phyloP scores from a whole-genome alignment of 345 rosid genomes.

The Conringia planisiliqua region DNA sequence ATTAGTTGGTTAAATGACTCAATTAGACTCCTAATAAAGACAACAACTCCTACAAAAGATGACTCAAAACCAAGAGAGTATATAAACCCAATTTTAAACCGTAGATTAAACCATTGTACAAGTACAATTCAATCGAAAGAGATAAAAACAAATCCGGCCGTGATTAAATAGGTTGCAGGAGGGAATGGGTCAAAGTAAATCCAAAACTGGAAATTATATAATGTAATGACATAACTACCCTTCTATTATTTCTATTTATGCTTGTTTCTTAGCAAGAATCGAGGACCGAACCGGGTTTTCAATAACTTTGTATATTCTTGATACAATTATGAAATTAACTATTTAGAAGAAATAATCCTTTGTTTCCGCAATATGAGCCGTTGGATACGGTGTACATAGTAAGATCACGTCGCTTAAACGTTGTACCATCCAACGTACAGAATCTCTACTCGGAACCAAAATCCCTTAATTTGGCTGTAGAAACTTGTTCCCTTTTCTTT shows the following conservation, averaged over 20 bases:
- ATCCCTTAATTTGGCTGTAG: neutral
- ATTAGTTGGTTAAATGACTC: neutral
- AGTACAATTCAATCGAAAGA: neutral
- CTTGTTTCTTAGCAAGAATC: neutral
- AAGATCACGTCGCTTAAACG: constrained; percentile 20
- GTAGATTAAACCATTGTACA: neutral
- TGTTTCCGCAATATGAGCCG: constrained; percentile 12
- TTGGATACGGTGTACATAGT: constrained; percentile 18
- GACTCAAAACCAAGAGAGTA: neutral
- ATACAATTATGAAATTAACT: neutral
- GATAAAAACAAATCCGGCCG: neutral
- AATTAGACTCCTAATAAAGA: neutral
- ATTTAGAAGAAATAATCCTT: neutral
- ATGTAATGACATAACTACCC: constrained; percentile 2
- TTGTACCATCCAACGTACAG: neutral
- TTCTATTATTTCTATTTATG: neutral
- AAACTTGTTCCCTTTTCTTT: neutral
- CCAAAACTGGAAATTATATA: neutral
- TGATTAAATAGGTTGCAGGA: constrained; percentile 18
- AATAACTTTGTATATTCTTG: neutral
- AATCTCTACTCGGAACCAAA: constrained; percentile 10
- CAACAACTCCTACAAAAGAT: constrained; percentile 12
- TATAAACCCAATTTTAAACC: neutral
- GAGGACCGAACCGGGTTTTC: neutral
- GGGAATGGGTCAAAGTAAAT: constrained; percentile 23